Percentiles rank a stretch among this genome's conserved stretches.
Conservation (phyloP, 192 early-diverging fungal species). For the Coemansia sp. region DNA sequence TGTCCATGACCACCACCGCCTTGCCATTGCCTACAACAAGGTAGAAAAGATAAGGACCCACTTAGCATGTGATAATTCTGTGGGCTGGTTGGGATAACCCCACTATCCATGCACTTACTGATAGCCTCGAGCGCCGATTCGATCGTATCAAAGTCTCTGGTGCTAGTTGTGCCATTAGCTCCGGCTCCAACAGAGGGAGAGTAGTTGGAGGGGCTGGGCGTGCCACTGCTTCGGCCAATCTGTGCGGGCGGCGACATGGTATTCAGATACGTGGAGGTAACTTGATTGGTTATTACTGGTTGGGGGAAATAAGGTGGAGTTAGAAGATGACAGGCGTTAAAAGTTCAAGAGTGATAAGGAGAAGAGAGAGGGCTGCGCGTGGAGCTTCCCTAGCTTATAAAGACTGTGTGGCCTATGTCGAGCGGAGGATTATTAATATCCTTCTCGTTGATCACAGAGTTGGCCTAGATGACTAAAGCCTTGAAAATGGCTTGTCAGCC, state of each 20-base stretch:
- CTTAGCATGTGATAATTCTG: neutral
- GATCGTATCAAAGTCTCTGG: constrained; percentile 32
- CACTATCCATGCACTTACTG: constrained; percentile 27
- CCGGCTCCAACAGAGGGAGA: neutral
- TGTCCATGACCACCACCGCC: constrained; percentile 92
- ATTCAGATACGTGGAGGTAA: neutral
- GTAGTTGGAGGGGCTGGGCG: neutral
- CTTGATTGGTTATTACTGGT: constrained; percentile 4
- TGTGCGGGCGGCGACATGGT: constrained; percentile 1
- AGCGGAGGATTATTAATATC: neutral
- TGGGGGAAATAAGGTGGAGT: neutral
- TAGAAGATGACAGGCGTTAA: neutral
- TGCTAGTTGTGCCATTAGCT: neutral
- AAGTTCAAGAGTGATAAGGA: neutral
- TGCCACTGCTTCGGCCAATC: neutral
- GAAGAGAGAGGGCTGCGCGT: neutral
- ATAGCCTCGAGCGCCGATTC: constrained; percentile 45
- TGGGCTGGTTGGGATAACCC: neutral
- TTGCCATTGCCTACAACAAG: constrained; percentile 65
- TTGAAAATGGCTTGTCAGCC: neutral
- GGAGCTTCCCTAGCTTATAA: neutral
- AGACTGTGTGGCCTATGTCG: no score
- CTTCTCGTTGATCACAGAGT: neutral
- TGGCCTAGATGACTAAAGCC: neutral
- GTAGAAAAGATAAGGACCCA: neutral